Evolutionary conservation across 805 yeast species (phyloP).

Genomic region (Saccharomycopsis lassenensis): DNA sequence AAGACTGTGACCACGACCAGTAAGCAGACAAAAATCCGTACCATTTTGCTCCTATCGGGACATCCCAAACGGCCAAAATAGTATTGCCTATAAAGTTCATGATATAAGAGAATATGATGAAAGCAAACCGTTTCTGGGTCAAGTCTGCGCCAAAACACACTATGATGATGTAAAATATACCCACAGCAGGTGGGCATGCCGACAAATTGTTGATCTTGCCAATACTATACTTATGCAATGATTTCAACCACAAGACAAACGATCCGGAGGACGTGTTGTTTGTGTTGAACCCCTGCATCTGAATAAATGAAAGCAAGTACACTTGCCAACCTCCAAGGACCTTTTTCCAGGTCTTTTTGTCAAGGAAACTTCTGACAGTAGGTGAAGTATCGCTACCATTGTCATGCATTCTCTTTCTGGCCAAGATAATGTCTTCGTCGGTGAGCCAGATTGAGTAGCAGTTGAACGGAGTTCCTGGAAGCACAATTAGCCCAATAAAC

Average conservation of each 20-base stretch:
- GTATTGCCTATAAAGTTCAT: conserved; percentile 45
- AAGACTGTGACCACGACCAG: conserved; percentile 54
- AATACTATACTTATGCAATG: conserved; percentile 33
- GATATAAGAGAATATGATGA: conserved; percentile 39
- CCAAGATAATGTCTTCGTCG: conserved; percentile 48
- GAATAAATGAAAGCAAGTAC: conserved; percentile 43
- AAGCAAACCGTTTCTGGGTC: conserved; percentile 41
- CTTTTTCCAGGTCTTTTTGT: conserved; percentile 36
- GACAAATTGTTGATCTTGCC: conserved; percentile 39
- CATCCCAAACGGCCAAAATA: conserved; percentile 48
- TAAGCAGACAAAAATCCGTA: conserved; percentile 50
- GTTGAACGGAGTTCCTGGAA: conserved; percentile 55
- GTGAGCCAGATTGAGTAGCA: conserved; percentile 45
- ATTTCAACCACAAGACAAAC: conserved; percentile 51
- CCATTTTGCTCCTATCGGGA: conserved; percentile 50
- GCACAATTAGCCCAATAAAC: conserved; percentile 25
- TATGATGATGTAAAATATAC: conserved; percentile 38
- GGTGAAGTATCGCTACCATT: conserved; percentile 21
- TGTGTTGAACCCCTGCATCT: conserved; percentile 53
- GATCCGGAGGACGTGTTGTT: conserved; percentile 47
- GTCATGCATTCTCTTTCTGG: conserved; percentile 33
- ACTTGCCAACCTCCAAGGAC: conserved; percentile 44
- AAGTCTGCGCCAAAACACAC: conserved; percentile 40
- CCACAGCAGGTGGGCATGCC: conserved; percentile 48
- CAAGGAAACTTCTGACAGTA: conserved; percentile 28